A percentile compares a stretch with the other conserved stretches of the same genome.
These are phyloP conservation scores for Dendrobium huoshanense DNA, from an alignment of 106 monocot genomes.

Conservation along the genomic window DNA sequence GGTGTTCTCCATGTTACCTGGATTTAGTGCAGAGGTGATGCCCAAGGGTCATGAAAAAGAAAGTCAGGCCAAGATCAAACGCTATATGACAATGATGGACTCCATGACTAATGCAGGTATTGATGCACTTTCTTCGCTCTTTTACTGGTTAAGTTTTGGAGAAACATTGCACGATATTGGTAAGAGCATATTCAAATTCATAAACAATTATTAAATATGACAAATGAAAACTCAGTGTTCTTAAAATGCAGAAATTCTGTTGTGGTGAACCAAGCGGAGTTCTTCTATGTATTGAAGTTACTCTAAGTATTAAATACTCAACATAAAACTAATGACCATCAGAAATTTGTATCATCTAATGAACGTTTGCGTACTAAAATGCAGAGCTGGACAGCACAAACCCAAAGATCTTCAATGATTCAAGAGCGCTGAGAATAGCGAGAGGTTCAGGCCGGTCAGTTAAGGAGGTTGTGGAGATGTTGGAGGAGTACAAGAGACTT, in stretches of 20 bases:
- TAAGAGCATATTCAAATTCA: no score
- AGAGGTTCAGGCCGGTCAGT: slow-evolving; percentile 63
- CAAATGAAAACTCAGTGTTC: no score
- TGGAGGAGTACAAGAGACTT: slow-evolving; percentile 89
- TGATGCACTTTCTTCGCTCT: not conserved
- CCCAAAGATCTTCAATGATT: slow-evolving; percentile 87
- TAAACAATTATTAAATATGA: no score
- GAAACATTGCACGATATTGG: no score
- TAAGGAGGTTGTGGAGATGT: slow-evolving; percentile 74
- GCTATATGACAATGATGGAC: slow-evolving; percentile 99
- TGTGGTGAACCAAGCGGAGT: no score
- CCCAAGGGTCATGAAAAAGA: slow-evolving; percentile 95
- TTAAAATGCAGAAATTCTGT: no score
- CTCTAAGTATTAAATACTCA: no score
- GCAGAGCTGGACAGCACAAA: slow-evolving; percentile 89
- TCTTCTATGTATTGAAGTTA: no score
- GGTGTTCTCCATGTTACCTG: slow-evolving; percentile 97
- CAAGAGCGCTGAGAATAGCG: slow-evolving; percentile 71
- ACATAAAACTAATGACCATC: no score
- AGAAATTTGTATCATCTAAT: no score
- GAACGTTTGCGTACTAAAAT: not conserved
- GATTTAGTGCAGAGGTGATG: slow-evolving; percentile 93
- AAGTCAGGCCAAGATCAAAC: slow-evolving; percentile 96
- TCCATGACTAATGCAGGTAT: slow-evolving; percentile 98
- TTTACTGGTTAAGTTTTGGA: not conserved